Evolutionary conservation across 768 basidiomycete species (phyloP).

Genomic region (Phylloporus rhodoxanthus): DNA sequence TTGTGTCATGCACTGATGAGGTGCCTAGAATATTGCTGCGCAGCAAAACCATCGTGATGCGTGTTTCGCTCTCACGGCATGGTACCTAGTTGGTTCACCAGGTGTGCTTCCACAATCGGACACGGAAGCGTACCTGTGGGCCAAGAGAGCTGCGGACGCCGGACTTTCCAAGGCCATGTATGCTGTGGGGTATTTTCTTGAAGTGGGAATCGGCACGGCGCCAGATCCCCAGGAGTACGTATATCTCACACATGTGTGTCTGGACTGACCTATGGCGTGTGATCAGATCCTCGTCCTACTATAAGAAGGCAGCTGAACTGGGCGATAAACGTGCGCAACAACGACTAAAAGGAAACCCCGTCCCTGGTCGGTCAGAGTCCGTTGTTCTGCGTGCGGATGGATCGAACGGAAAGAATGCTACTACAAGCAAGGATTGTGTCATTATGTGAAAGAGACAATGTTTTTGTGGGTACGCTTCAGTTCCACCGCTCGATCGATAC

Average conservation of each 20-base stretch:
- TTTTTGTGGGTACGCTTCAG: slow-evolving; percentile 11
- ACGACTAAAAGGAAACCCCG: slow-evolving; percentile 61
- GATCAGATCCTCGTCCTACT: slow-evolving; percentile 67
- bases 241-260: slow-evolving; percentile 5
- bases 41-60: slow-evolving; percentile 96
- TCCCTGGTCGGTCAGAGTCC: slow-evolving; percentile 55
- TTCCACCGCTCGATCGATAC: slow-evolving; percentile 7
- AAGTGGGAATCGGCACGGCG: slow-evolving; percentile 85
- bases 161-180: slow-evolving; percentile 96
- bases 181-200: slow-evolving; percentile 94
- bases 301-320: slow-evolving; percentile 83
- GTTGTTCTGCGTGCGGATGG: slow-evolving; percentile 53
- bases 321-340: slow-evolving; percentile 93
- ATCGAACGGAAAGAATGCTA: slow-evolving; percentile 40
- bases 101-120: slow-evolving; percentile 97
- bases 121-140: slow-evolving; percentile 97
- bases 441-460: slow-evolving; percentile 58
- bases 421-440: slow-evolving; percentile 72
- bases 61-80: slow-evolving; percentile 96
- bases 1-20: slow-evolving; percentile 12
- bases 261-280: not conserved
- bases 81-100: slow-evolving; percentile 98
- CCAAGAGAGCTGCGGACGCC: slow-evolving; percentile 88
- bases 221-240: slow-evolving; percentile 63
- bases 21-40: slow-evolving; percentile 87